These are phyloP conservation scores for Xylaria venustula DNA, from an alignment of 495 filamentous ascomycete genomes.

Conservation along the genomic window DNA sequence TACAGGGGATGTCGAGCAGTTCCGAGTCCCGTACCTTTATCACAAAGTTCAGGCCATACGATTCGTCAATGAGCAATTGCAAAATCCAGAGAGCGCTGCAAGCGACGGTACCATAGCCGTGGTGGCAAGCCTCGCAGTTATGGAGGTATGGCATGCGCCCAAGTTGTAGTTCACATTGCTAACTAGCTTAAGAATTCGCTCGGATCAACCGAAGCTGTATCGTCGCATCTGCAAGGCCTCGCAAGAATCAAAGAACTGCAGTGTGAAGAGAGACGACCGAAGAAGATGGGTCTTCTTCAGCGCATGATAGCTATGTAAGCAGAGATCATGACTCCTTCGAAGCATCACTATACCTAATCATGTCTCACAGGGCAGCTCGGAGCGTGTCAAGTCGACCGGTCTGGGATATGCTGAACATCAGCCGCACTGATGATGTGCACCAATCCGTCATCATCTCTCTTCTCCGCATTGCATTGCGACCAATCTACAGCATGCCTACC, in stretches of 20 bases:
- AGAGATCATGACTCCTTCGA: neutral
- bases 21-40: conserved; percentile 32
- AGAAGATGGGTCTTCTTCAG: conserved; percentile 28
- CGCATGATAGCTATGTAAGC: conserved; percentile 31
- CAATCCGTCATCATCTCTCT: conserved; percentile 33
- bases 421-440: conserved; percentile 29
- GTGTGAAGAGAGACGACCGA: conserved; percentile 22
- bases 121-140: conserved; percentile 37
- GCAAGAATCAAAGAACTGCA: conserved; percentile 31
- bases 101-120: conserved; percentile 37
- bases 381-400: conserved; percentile 29
- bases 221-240: conserved; percentile 27
- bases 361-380: conserved; percentile 25
- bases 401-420: conserved; percentile 32
- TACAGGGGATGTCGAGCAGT: conserved; percentile 31
- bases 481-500: conserved; percentile 27
- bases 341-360: conserved; percentile 14
- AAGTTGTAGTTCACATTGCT: conserved; percentile 7
- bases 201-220: conserved; percentile 28
- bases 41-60: conserved; percentile 34
- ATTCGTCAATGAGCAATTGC: conserved; percentile 38
- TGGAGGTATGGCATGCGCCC: conserved; percentile 30
- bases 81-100: conserved; percentile 24
- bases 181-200: conserved; percentile 25
- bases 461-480: conserved; percentile 26